A percentile compares a stretch with the other conserved stretches of the same genome.
Evolutionary conservation across 257 asterid species (phyloP).

Genomic region (Forsythia suspensa): DNA sequence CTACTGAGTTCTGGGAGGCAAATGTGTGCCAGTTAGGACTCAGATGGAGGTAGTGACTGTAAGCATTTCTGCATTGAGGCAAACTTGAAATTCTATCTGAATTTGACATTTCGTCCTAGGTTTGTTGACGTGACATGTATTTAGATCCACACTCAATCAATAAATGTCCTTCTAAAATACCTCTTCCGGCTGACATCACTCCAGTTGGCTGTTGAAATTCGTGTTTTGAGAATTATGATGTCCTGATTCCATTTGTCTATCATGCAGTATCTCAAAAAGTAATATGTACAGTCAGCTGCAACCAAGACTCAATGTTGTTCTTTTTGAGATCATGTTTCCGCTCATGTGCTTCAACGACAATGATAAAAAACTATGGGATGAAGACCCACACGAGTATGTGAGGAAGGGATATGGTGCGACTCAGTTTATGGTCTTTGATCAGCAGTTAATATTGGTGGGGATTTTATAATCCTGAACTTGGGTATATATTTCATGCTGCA

Average conservation of each 20-base stretch:
- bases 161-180: no score
- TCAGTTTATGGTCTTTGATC: conserved; percentile 4
- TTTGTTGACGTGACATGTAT: no score
- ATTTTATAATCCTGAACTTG: conserved; percentile 3
- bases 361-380: conserved; percentile 95
- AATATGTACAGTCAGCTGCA: conserved; percentile 82
- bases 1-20: no score
- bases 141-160: no score
- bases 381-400: conserved; percentile 97
- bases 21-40: no score
- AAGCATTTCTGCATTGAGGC: no score
- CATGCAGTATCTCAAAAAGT: conserved; percentile 83
- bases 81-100: no score
- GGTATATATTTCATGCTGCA: conserved; percentile 30
- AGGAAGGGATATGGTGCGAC: conserved; percentile 94
- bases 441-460: neutral
- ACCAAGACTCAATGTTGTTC: conserved; percentile 79
- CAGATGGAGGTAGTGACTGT: no score
- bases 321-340: conserved; percentile 89
- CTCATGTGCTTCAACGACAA: conserved; percentile 95
- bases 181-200: no score
- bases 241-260: conserved; percentile 25
- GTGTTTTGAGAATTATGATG: no score
- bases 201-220: no score
- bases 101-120: no score